Percentiles rank a stretch among this genome's conserved stretches.
These are phyloP conservation scores for Phalaenopsis equestris DNA, from an alignment of 106 monocot species.

Conservation along the genomic window DNA sequence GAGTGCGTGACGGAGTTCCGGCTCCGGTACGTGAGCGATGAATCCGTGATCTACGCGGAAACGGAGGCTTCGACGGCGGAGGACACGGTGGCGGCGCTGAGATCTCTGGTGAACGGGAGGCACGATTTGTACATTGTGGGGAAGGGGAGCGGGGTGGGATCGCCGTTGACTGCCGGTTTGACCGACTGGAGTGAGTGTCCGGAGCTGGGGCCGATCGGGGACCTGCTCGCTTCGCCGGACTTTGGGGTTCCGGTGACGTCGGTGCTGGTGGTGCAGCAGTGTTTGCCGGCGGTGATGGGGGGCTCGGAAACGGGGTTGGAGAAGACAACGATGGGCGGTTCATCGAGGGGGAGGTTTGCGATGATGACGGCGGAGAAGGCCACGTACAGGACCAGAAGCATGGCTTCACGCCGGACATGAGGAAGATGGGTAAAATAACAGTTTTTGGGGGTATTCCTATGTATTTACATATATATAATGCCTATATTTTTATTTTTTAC, in stretches of 20 bases:
- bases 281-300: background rate
- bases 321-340: background rate
- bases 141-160: conserved; percentile 6
- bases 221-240: conserved; percentile 46
- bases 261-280: conserved; percentile 40
- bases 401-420: background rate
- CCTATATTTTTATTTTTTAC: too few species aligned
- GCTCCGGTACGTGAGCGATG: conserved; percentile 8
- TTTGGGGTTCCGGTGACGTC: conserved; percentile 30
- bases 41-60: conserved; percentile 25
- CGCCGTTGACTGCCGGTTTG: conserved; percentile 29
- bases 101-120: conserved; percentile 2
- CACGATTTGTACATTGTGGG: conserved; percentile 39
- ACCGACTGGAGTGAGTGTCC: conserved; percentile 53
- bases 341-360: conserved; percentile 1
- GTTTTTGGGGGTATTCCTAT: background rate
- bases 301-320: background rate
- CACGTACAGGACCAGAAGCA: background rate
- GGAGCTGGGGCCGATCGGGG: conserved; percentile 53
- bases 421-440: background rate
- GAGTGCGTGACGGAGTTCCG: conserved; percentile 33
- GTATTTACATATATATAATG: too few species aligned
- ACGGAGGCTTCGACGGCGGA: conserved; percentile 19
- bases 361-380: conserved; percentile 6
- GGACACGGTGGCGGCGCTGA: conserved; percentile 33